Conservation (phyloP, 2,329 filamentous ascomycete species). For the Microsporum ferrugineum region DNA sequence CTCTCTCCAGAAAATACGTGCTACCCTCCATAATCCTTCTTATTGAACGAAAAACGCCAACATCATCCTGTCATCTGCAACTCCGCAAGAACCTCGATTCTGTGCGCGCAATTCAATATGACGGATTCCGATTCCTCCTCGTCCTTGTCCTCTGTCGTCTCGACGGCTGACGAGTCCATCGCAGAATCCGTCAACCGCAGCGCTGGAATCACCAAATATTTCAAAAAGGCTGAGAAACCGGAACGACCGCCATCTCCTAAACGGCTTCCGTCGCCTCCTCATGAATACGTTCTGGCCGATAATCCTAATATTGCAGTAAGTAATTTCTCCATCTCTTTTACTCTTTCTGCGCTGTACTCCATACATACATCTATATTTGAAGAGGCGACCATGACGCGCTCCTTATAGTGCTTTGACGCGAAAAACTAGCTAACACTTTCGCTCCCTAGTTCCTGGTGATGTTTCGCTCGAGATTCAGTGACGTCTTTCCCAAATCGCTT, state of each 20-base stretch:
- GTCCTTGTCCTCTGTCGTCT: conserved; percentile 47
- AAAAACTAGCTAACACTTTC: conserved; percentile 25
- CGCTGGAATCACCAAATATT: conserved; percentile 38
- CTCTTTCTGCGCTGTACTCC: not conserved
- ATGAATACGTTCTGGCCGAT: conserved; percentile 81
- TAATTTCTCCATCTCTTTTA: conserved; percentile 22
- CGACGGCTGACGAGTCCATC: conserved; percentile 46
- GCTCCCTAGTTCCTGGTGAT: conserved; percentile 78
- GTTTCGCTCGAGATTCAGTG: conserved; percentile 88
- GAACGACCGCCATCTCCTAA: conserved; percentile 45
- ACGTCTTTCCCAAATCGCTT: conserved; percentile 76
- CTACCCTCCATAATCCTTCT: conserved; percentile 13
- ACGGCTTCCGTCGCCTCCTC: conserved; percentile 60
- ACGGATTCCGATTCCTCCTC: conserved; percentile 44
- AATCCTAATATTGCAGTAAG: conserved; percentile 86
- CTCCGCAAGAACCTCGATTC: conserved; percentile 13
- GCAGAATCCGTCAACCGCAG: conserved; percentile 31
- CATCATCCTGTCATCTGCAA: conserved; percentile 23
- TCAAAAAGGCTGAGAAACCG: conserved; percentile 44
- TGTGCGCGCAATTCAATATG: conserved; percentile 24
- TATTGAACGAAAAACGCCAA: conserved; percentile 15
- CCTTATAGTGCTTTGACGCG: conserved; percentile 2
- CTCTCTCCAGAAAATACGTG: not conserved
- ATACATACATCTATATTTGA: not conserved
- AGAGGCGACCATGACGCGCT: not conserved